These are phyloP conservation scores for Ustilago xerochloae DNA, from an alignment of 1,284 basidiomycete species.

Conservation along the genomic window DNA sequence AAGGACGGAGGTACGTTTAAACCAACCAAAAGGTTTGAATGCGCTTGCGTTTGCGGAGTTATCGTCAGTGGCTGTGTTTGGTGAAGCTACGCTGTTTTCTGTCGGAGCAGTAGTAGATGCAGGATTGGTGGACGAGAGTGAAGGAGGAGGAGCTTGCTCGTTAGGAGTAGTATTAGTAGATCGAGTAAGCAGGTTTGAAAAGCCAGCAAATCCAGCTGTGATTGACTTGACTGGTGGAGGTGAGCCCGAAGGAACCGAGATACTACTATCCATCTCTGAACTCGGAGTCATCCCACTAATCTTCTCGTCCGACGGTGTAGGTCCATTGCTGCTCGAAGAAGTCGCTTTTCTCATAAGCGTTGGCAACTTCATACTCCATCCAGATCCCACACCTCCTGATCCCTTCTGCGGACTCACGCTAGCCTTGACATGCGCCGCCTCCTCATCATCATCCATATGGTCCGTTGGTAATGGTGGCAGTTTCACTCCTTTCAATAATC, in stretches of 20 bases:
- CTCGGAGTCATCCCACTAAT: neutral
- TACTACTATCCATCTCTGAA: neutral
- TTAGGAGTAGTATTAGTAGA: slow-evolving; percentile 10
- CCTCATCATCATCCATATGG: slow-evolving; percentile 49
- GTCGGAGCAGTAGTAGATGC: slow-evolving; percentile 1
- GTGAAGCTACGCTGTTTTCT: neutral
- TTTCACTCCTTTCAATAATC: slow-evolving; percentile 54
- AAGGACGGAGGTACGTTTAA: slow-evolving; percentile 39
- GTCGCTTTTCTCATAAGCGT: slow-evolving; percentile 49
- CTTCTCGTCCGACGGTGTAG: slow-evolving; percentile 35
- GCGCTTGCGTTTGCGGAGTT: slow-evolving; percentile 11
- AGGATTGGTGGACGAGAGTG: neutral
- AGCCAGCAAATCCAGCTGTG: slow-evolving; percentile 34
- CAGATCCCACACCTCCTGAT: slow-evolving; percentile 5
- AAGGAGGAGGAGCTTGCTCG: neutral
- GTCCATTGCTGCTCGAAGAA: slow-evolving; percentile 36
- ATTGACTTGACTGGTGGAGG: slow-evolving; percentile 19
- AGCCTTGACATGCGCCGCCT: slow-evolving; percentile 20
- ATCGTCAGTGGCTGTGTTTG: slow-evolving; percentile 6
- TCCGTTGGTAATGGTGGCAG: slow-evolving; percentile 61
- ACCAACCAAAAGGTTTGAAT: slow-evolving; percentile 50
- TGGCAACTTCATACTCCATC: slow-evolving; percentile 49
- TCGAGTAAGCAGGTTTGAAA: slow-evolving; percentile 31
- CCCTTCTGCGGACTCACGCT: slow-evolving; percentile 17
- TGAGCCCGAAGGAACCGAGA: neutral